Conservation (phyloP, 768 basidiomycete species). For the Cubamyces lactineus region DNA sequence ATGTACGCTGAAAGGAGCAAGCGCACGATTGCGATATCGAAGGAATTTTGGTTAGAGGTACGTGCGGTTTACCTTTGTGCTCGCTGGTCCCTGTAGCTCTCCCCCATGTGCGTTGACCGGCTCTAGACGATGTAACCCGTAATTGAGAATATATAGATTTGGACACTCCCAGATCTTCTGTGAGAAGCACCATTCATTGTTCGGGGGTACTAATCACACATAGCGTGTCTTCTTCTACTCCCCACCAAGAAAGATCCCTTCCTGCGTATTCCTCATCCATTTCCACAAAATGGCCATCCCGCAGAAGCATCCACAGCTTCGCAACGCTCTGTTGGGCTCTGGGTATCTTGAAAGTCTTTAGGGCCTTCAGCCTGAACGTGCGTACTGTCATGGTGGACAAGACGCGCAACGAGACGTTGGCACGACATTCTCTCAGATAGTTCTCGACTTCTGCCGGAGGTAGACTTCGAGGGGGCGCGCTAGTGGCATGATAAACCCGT, state of each 20-base stretch:
- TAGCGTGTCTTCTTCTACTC: constrained; percentile 58
- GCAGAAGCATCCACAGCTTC: constrained; percentile 59
- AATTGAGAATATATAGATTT: neutral
- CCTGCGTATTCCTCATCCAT: constrained; percentile 52
- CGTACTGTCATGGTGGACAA: constrained; percentile 72
- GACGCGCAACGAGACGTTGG: constrained; percentile 46
- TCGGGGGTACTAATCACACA: neutral
- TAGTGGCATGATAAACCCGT: constrained; percentile 10
- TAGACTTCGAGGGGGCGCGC: constrained; percentile 9
- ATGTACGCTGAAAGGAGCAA: too few species aligned
- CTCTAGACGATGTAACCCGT: neutral
- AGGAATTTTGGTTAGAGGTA: neutral
- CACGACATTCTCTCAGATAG: constrained; percentile 1
- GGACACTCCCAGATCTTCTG: too few species aligned
- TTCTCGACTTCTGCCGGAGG: neutral
- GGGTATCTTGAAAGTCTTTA: constrained; percentile 48
- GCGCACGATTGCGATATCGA: too few species aligned
- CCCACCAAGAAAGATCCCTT: constrained; percentile 70
- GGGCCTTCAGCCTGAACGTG: constrained; percentile 63
- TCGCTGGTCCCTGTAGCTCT: neutral
- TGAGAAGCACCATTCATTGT: neutral
- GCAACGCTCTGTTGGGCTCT: constrained; percentile 40
- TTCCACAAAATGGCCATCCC: constrained; percentile 48
- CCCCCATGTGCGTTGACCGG: neutral
- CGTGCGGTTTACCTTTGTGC: neutral